Conservation (phyloP, 106 monocot genomes). For the Posidonia australis region DNA sequence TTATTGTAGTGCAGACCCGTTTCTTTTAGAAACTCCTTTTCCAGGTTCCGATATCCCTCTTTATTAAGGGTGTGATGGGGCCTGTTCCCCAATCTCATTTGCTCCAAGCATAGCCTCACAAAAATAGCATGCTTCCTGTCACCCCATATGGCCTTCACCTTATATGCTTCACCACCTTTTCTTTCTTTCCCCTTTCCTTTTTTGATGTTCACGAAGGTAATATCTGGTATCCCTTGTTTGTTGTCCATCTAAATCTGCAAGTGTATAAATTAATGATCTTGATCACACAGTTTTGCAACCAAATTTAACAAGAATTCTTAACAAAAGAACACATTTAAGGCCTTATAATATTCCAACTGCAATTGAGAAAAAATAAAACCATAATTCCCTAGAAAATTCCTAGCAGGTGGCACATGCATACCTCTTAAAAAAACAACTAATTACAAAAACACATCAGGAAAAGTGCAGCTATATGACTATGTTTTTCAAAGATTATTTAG, state of each 20-base stretch:
- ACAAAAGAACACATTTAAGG: too few relatives aligned
- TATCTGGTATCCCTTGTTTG: background rate
- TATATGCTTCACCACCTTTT: background rate
- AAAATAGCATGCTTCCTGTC: slow-evolving; percentile 12
- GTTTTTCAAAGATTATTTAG: too few relatives aligned
- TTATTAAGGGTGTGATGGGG: slow-evolving; percentile 18
- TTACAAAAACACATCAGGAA: too few relatives aligned
- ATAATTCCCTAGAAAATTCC: too few relatives aligned
- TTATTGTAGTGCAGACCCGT: slow-evolving; percentile 9
- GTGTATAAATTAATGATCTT: too few relatives aligned
- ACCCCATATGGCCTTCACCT: slow-evolving; percentile 17
- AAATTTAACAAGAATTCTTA: too few relatives aligned
- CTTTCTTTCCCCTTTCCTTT: slow-evolving; percentile 6
- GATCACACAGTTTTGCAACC: too few relatives aligned
- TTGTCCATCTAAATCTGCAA: slow-evolving; percentile 8
- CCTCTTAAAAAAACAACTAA: too few relatives aligned
- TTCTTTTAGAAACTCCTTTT: slow-evolving; percentile 10
- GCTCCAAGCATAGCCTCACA: slow-evolving; percentile 12
- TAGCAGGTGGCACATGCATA: too few relatives aligned
- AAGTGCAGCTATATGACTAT: too few relatives aligned
- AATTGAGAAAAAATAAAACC: too few relatives aligned
- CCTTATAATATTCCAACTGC: too few relatives aligned
- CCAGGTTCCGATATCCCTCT: slow-evolving; percentile 15
- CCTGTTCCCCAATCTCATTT: slow-evolving; percentile 14
- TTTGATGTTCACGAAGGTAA: background rate